Evolutionary conservation across 2,329 filamentous ascomycete genomes (phyloP), one percentile per base, ranked within the genome.

Genomic region (Hypoxylon sp.): DNA sequence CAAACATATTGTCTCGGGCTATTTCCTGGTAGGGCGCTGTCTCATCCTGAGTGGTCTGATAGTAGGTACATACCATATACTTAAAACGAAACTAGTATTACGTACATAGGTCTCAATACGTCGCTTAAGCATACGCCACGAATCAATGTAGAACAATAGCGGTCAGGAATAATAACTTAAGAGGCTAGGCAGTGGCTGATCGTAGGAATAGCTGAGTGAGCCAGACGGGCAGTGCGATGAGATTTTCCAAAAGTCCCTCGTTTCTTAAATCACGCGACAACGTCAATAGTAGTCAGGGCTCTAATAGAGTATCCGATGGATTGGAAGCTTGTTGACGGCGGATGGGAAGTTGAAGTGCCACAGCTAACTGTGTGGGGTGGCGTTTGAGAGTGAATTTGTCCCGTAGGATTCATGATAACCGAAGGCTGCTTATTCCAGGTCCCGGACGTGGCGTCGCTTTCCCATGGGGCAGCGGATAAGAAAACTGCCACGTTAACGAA

Each of bases 201-300:
- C 2, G 24, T 15, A n/a, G 24, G 52, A 44, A 44, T 42, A 32
- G 24, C 29, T 56, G 29, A 17, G 7, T 46, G 32, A 15, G 35
- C 32, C 42, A 56, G 17, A 10, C 5, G 2, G 3, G 31, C 21
- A 31, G 3, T 10, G 35, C 53, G 8, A 24, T 32, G n/a, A 39
- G 46, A 32, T 29, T 55, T 46, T 27, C 24, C 29, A 19, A 46
- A 31, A 35, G n/a, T 56, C 46, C 39, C 53, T 39, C 37, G 50
- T 48, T 39, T n/a, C 46, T 51, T 19, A 52, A 42, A 46, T 48
- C 44, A 63, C 29, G 52, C 44, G 60, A 51, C 32, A 44, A 17
- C 42, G 32, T 35, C 46, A 24, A 37, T 46, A 21, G 52, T 50
- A 10, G 19, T 15, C 27, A 42, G 13, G 39, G 54, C 17, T 56